phyloP scores from a whole-genome alignment of 2,329 filamentous ascomycete species.

The Exophiala sideris region DNA sequence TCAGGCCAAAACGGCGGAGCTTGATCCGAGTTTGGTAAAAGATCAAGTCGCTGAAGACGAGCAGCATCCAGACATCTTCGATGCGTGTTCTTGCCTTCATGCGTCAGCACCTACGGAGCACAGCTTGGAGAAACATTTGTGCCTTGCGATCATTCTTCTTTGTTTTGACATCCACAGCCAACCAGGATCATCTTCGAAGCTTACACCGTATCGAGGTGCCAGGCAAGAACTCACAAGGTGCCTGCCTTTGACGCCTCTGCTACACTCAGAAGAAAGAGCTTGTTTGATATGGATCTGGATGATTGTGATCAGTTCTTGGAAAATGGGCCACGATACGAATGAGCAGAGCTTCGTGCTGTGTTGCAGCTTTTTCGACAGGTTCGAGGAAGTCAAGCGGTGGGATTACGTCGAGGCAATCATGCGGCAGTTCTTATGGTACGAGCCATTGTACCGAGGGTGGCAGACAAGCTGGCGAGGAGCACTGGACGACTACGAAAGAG shows the following conservation, averaged over 20 bases:
- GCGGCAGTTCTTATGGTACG: slow-evolving; percentile 19
- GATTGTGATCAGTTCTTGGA: slow-evolving; percentile 16
- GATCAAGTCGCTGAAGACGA: slow-evolving; percentile 10
- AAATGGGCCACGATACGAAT: neutral
- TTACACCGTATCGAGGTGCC: slow-evolving; percentile 12
- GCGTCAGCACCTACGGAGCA: slow-evolving; percentile 14
- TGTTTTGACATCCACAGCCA: slow-evolving; percentile 14
- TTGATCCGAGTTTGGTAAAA: neutral
- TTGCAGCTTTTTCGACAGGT: slow-evolving; percentile 7
- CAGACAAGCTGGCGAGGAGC: slow-evolving; percentile 8
- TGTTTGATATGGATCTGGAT: slow-evolving; percentile 20
- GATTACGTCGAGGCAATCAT: slow-evolving; percentile 3
- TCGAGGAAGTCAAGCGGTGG: slow-evolving; percentile 14
- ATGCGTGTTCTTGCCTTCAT: slow-evolving; percentile 18
- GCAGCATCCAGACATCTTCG: slow-evolving; percentile 17
- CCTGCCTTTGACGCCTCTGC: slow-evolving; percentile 5
- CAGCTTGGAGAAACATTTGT: slow-evolving; percentile 19
- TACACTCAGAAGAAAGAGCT: slow-evolving; percentile 4
- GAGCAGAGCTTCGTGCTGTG: neutral
- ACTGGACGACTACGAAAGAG: neutral
- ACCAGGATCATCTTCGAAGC: slow-evolving; percentile 1
- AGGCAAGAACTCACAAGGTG: slow-evolving; percentile 18
- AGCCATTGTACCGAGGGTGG: slow-evolving; percentile 9
- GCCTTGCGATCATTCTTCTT: slow-evolving; percentile 18
- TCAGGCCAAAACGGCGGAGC: slow-evolving; percentile 3